phyloP scores from a whole-genome alignment of 2,329 filamentous ascomycete species.

The Colletotrichum godetiae region DNA sequence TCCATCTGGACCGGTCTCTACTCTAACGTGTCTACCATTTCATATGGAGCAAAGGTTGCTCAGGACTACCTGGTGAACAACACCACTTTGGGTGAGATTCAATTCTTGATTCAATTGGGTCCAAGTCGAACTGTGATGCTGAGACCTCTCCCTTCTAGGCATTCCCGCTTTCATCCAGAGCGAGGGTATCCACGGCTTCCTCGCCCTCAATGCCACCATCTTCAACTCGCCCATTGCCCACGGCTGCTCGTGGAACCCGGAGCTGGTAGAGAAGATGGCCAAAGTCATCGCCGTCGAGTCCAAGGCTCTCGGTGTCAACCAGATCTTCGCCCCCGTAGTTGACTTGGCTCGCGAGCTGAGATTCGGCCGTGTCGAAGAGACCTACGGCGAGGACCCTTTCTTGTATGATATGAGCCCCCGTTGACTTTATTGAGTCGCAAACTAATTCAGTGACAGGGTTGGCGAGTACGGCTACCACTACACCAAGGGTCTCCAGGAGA shows the following conservation, averaged over 20 bases:
- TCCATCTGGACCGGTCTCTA: constrained; percentile 79
- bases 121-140: background rate
- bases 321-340: constrained; percentile 77
- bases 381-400: constrained; percentile 76
- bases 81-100: constrained; percentile 44
- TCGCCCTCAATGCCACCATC: constrained; percentile 79
- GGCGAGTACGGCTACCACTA: constrained; percentile 74
- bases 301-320: constrained; percentile 75
- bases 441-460: constrained; percentile 46
- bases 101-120: background rate
- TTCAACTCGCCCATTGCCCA: constrained; percentile 83
- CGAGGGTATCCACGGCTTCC: constrained; percentile 79
- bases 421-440: too few relatives aligned
- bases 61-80: constrained; percentile 75
- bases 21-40: constrained; percentile 71
- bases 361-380: constrained; percentile 80
- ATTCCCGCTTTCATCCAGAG: constrained; percentile 81
- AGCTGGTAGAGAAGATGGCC: constrained; percentile 74
- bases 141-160: constrained; percentile 65
- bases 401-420: constrained; percentile 50
- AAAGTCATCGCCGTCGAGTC: constrained; percentile 74
- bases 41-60: constrained; percentile 70
- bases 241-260: constrained; percentile 77
- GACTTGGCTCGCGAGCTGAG: constrained; percentile 78
- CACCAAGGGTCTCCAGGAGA: constrained; percentile 69